Base-by-base conservation (phyloP, 1,284 basidiomycete species). In the Golubevia pallescens region DNA sequence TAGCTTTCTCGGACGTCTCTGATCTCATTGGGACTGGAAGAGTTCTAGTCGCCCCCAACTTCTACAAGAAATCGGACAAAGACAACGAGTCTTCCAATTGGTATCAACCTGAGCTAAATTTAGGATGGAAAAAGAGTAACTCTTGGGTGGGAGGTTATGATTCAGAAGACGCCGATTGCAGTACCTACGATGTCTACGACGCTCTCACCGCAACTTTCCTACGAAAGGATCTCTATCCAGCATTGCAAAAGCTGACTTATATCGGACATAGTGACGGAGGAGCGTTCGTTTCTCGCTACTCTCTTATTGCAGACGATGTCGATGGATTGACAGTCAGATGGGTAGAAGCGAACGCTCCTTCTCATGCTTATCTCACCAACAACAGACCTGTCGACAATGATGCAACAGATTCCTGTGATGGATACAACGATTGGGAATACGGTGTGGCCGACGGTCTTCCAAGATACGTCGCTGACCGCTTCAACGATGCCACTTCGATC, bases 101-200 rank as follows among this genome's bases (percentile, higher is more conserved):
- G 42, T 48, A 48, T 48, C 42, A 48, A 48, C 42, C 42, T 48
- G 8, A 10, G 8, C 8, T 48, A 10, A 48, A 48, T 48, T 48
- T 48, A 48, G 42, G 42, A 48, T 48, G 42, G 42, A 48, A 48
- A 48, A 16, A 48, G 16, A 13, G 10, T 13, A 48, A 48, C 16
- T 48, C 42, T 48, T 48, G 42, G 42, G 42, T 48, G 10, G 42
- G 42, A 48, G 42, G 42, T 48, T 48, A 48, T 16, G 42, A 48
- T 48, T 48, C 42, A 48, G 42, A 13, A 16, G 42, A 48, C 16
- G 42, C 42, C 16, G 42, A 48, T 13, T 48, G 42, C 16, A 13
- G 71, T n/a, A 70, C 74, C 4, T 67, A 68, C 14, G 75, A 78
- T 48, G 65, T 74, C 3, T 68, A 68, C 65, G 75, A 78, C 48